Percentiles rank a stretch among this genome's conserved stretches.
Conservation (phyloP, 1,284 basidiomycete species). For the Volvariella volvacea region DNA sequence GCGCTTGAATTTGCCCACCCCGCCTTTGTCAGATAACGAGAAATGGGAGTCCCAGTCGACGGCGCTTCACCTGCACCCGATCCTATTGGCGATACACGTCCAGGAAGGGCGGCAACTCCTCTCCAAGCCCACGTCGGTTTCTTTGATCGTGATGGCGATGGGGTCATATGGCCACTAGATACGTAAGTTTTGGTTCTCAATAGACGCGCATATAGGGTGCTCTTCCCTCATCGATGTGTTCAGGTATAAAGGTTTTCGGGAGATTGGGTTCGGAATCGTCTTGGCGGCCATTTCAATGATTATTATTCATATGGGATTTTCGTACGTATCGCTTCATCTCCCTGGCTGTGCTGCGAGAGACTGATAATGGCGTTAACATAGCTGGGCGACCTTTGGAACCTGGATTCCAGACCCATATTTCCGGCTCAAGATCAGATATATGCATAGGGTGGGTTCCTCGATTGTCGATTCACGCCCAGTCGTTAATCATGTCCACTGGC, state of each 20-base stretch:
- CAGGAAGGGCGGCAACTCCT: slow-evolving; percentile 22
- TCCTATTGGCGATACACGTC: slow-evolving; percentile 15
- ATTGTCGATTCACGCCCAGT: not conserved
- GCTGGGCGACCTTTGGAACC: slow-evolving; percentile 27
- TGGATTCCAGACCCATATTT: slow-evolving; percentile 34
- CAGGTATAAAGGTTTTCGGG: slow-evolving; percentile 30
- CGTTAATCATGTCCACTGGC: not conserved
- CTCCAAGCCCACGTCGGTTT: slow-evolving; percentile 42
- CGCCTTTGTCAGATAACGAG: not conserved
- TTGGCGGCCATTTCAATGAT: slow-evolving; percentile 23
- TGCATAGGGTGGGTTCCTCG: slow-evolving; percentile 23
- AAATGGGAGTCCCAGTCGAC: slow-evolving; percentile 16
- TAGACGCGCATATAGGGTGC: no score
- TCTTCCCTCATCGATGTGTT: not conserved
- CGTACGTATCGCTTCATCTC: slow-evolving; percentile 26
- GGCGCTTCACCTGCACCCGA: slow-evolving; percentile 18
- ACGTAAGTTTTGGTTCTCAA: slow-evolving; percentile 33
- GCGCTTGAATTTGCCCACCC: no score
- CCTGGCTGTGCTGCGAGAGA: not conserved
- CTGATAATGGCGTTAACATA: slow-evolving; percentile 8
- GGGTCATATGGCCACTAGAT: slow-evolving; percentile 47
- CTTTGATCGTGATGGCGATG: slow-evolving; percentile 42
- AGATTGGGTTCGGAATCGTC: slow-evolving; percentile 27
- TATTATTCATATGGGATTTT: slow-evolving; percentile 30
- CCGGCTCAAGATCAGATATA: slow-evolving; percentile 27